A percentile compares a stretch with the other conserved stretches of the same genome.
These are phyloP conservation scores for Juglanconis oblonga DNA, from an alignment of 2,329 filamentous ascomycete genomes.

Conservation along the genomic window DNA sequence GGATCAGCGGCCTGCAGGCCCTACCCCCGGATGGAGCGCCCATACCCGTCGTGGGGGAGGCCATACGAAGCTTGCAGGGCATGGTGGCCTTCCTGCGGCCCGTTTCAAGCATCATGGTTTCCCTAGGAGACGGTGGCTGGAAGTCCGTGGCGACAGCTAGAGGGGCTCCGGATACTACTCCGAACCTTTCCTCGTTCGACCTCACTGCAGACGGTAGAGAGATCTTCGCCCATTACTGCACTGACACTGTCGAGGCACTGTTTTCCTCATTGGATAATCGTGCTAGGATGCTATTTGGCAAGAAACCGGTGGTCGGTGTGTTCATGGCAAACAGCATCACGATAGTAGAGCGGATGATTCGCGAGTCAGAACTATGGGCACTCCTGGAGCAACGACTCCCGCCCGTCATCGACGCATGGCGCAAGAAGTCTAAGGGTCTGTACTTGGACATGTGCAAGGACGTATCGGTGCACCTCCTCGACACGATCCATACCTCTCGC, in stretches of 20 bases:
- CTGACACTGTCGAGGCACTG: constrained; percentile 82
- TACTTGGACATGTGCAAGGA: constrained; percentile 91
- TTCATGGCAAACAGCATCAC: constrained; percentile 88
- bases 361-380: constrained; percentile 71
- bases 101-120: constrained; percentile 85
- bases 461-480: constrained; percentile 77
- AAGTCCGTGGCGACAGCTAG: constrained; percentile 52
- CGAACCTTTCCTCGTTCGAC: constrained; percentile 76
- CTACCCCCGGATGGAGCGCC: constrained; percentile 77
- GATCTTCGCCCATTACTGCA: constrained; percentile 85
- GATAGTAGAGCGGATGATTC: constrained; percentile 80
- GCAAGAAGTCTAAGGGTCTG: constrained; percentile 77
- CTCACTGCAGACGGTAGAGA: constrained; percentile 84
- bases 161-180: constrained; percentile 60
- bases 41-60: constrained; percentile 74
- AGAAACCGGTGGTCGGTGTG: constrained; percentile 76
- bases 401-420: constrained; percentile 71
- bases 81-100: constrained; percentile 86
- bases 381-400: constrained; percentile 66
- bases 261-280: constrained; percentile 74
- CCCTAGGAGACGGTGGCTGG: constrained; percentile 92
- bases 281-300: constrained; percentile 68
- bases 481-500: constrained; percentile 88
- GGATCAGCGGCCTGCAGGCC: constrained; percentile 60
- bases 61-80: constrained; percentile 80